Percentiles rank a stretch among this genome's conserved stretches.
Evolutionary conservation across 2,329 filamentous ascomycete species (phyloP).

Genomic region (Chalara sp.): DNA sequence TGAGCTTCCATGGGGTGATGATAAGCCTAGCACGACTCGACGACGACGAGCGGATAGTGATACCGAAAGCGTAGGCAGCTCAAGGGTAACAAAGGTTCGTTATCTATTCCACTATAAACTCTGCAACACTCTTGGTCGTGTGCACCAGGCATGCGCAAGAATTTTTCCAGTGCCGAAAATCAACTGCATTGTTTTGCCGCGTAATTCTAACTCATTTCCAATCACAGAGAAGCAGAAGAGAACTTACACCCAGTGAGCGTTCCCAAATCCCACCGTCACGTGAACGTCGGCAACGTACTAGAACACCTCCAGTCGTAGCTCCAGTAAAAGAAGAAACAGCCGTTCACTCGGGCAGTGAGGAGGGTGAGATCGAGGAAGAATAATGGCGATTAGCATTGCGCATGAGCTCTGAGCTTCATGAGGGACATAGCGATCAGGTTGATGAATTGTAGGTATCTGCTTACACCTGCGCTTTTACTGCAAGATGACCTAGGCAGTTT

Average conservation of each 20-base stretch:
- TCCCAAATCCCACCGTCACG: conserved; percentile 42
- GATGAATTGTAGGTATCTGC: conserved; percentile 29
- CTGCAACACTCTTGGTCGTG: too few species aligned
- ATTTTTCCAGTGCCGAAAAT: too few species aligned
- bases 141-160: too few species aligned
- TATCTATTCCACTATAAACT: background rate
- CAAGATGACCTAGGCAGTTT: conserved; percentile 26
- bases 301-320: conserved; percentile 39
- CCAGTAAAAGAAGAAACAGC: conserved; percentile 38
- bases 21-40: conserved; percentile 56
- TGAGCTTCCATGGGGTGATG: conserved; percentile 85
- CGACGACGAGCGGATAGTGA: conserved; percentile 76
- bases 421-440: conserved; percentile 1
- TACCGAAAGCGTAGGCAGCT: conserved; percentile 51
- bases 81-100: conserved; percentile 56
- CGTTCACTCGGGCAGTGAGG: conserved; percentile 74
- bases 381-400: conserved; percentile 20
- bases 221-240: conserved; percentile 48
- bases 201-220: background rate
- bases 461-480: conserved; percentile 18
- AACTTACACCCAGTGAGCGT: conserved; percentile 51
- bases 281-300: conserved; percentile 50
- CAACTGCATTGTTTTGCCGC: too few species aligned
- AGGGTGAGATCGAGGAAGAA: conserved; percentile 94
- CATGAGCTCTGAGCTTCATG: too few species aligned